These are phyloP conservation scores for Alternaria postmessia DNA, from an alignment of 2,329 filamentous ascomycete species.

Conservation along the genomic window DNA sequence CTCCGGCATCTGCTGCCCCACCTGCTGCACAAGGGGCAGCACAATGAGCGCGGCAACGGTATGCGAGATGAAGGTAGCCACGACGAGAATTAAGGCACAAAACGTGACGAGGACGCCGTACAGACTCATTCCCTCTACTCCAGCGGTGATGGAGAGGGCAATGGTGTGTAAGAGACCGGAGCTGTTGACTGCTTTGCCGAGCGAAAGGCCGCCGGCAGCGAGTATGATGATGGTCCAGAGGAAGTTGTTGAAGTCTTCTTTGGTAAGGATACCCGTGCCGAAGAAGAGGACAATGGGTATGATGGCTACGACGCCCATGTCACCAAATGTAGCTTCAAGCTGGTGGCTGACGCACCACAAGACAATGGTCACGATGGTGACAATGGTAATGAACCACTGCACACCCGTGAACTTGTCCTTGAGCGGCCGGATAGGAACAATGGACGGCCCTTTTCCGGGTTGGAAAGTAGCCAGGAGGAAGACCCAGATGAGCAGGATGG, in stretches of 20 bases:
- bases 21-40: constrained; percentile 85
- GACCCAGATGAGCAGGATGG: constrained; percentile 86
- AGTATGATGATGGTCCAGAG: constrained; percentile 99
- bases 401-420: constrained; percentile 87
- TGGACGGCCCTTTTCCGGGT: constrained; percentile 83
- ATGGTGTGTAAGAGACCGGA: constrained; percentile 92
- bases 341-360: constrained; percentile 95
- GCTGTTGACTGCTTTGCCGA: constrained; percentile 93
- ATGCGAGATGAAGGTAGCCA: constrained; percentile 97
- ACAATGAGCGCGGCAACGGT: constrained; percentile 97
- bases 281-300: constrained; percentile 97
- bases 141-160: constrained; percentile 75
- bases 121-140: constrained; percentile 79
- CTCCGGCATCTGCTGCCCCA: constrained; percentile 82
- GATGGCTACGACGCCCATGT: constrained; percentile 98
- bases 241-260: constrained; percentile 99
- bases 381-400: constrained; percentile 89
- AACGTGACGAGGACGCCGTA: constrained; percentile 91
- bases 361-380: constrained; percentile 83
- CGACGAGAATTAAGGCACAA: constrained; percentile 81
- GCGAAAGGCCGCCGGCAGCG: constrained; percentile 87
- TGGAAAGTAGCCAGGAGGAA: constrained; percentile 86
- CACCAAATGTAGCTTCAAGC: constrained; percentile 85
- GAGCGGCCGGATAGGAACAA: constrained; percentile 88
- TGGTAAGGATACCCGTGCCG: constrained; percentile 92